Conservation (phyloP, 176 grass and related monocot species). For the Saccharum officinarum region DNA sequence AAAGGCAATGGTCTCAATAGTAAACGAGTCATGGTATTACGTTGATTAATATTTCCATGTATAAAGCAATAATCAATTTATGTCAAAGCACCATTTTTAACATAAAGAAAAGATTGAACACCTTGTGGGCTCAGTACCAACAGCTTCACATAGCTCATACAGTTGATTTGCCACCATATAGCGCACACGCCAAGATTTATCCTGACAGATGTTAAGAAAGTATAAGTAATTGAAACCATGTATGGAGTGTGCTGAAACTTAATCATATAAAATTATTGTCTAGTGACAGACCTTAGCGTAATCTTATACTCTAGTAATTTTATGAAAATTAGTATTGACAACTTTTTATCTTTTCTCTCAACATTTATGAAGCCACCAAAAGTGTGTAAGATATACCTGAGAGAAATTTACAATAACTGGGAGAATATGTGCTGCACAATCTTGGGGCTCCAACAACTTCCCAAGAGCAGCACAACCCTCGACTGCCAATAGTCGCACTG, state of each 20-base stretch:
- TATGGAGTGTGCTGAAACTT: neutral
- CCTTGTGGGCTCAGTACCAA: conserved; percentile 86
- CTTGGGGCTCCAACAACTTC: conserved; percentile 76
- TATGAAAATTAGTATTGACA: neutral
- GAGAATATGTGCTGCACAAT: conserved; percentile 77
- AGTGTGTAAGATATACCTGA: conserved; percentile 38
- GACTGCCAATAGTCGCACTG: conserved; percentile 74
- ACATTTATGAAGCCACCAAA: neutral
- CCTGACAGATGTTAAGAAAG: conserved; percentile 37
- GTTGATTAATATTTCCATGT: neutral
- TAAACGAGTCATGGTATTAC: neutral
- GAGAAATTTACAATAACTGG: conserved; percentile 85
- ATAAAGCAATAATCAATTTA: neutral
- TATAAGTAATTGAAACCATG: neutral
- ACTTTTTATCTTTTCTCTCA: neutral
- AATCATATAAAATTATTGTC: neutral
- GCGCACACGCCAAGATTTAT: conserved; percentile 97
- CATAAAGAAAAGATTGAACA: conserved; percentile 23
- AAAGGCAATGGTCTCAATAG: neutral
- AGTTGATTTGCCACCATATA: conserved; percentile 99
- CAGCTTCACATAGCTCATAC: conserved; percentile 91
- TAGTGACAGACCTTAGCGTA: neutral
- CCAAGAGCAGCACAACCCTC: conserved; percentile 81
- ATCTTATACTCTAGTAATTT: neutral
- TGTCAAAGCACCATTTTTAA: neutral